Conservation (phyloP, 2,329 filamentous ascomycete species). For the Botryotinia globosa region DNA sequence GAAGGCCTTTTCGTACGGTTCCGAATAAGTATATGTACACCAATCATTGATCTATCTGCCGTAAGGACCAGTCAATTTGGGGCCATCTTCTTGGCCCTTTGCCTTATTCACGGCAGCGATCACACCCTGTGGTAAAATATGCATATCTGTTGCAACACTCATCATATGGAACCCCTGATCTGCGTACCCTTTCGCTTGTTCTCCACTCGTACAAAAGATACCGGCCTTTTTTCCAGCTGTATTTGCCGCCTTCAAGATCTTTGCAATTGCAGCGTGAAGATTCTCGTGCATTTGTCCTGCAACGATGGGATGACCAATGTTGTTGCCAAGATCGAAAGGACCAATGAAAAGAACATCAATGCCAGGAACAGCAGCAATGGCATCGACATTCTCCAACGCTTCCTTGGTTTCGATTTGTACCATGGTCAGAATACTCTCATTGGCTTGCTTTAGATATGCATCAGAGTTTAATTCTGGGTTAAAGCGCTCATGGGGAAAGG, state of each 20-base stretch:
- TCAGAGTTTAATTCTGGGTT: constrained; percentile 47
- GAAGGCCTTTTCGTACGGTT: neutral
- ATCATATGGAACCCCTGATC: constrained; percentile 62
- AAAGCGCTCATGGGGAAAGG: constrained; percentile 53
- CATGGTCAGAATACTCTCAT: constrained; percentile 58
- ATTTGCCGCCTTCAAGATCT: constrained; percentile 54
- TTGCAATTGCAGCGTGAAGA: constrained; percentile 57
- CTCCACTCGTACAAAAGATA: constrained; percentile 55
- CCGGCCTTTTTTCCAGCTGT: constrained; percentile 65
- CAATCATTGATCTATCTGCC: constrained; percentile 28
- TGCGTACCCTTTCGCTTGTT: constrained; percentile 53
- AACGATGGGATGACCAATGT: constrained; percentile 60
- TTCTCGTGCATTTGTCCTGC: constrained; percentile 57
- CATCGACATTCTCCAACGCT: constrained; percentile 58
- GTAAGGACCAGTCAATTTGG: constrained; percentile 35
- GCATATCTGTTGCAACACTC: constrained; percentile 55
- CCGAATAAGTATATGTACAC: neutral
- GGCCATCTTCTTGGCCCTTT: constrained; percentile 40
- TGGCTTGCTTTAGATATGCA: constrained; percentile 56
- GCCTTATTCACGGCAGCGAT: constrained; percentile 49
- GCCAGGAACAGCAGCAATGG: constrained; percentile 58
- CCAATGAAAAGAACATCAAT: constrained; percentile 65
- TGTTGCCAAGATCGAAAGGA: constrained; percentile 63
- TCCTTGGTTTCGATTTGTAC: constrained; percentile 67
- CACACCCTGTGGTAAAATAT: constrained; percentile 48